phyloP scores from a whole-genome alignment of 75 land plant genomes.

The Selaginella tamariscina region DNA sequence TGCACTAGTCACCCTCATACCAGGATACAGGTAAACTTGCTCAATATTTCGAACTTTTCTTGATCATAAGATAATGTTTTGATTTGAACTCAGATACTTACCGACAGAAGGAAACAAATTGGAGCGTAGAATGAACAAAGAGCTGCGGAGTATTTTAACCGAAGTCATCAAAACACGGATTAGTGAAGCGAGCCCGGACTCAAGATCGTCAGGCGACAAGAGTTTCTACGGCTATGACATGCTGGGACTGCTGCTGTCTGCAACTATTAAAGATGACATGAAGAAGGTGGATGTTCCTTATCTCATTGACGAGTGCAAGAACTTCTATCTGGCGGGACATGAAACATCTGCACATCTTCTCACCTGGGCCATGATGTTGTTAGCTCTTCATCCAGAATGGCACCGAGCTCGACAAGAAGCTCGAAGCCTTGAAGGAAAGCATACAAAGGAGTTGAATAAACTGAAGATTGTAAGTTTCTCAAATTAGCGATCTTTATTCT shows the following conservation, averaged over 20 bases:
- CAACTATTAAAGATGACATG: background rate
- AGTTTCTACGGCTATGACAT: background rate
- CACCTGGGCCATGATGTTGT: constrained; percentile 6
- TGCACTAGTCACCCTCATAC: background rate
- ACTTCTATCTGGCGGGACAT: constrained; percentile 1
- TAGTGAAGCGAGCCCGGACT: too few relatives aligned
- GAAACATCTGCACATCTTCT: background rate
- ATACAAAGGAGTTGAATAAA: background rate
- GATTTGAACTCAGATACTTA: background rate
- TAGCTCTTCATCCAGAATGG: constrained; percentile 9
- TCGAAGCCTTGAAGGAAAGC: background rate
- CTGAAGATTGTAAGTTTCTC: background rate
- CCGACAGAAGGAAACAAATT: background rate
- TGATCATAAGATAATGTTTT: too few relatives aligned
- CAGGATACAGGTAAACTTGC: background rate
- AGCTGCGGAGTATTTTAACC: background rate
- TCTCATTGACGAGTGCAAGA: constrained; percentile 8
- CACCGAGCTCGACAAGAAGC: background rate
- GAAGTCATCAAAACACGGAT: background rate
- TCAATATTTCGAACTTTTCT: background rate
- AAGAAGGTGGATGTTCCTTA: background rate
- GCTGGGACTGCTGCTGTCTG: background rate
- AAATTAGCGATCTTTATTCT: background rate
- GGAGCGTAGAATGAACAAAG: background rate
- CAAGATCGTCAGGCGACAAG: background rate